Conservation (phyloP, 2,329 filamentous ascomycete genomes). For the Fusarium armeniacum region DNA sequence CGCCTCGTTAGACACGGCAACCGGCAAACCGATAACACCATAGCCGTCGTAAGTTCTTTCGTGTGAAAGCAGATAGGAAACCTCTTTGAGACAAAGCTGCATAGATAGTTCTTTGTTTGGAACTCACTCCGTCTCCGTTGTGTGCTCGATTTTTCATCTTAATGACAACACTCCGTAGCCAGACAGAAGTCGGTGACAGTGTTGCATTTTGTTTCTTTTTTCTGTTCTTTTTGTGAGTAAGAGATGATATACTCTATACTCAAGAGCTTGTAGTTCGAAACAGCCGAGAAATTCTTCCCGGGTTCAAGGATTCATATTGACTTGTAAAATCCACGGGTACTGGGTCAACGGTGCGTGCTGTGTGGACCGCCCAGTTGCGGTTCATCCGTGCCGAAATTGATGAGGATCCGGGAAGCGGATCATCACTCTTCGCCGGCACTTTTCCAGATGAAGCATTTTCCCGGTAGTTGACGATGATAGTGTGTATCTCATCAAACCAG, state of each 20-base stretch:
- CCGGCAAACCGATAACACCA: slow-evolving; percentile 44
- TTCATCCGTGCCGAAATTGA: slow-evolving; percentile 48
- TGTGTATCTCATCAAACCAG: background rate
- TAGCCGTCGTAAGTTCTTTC: slow-evolving; percentile 50
- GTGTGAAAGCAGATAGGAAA: slow-evolving; percentile 50
- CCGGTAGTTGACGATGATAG: slow-evolving; percentile 42
- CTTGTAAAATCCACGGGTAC: slow-evolving; percentile 33
- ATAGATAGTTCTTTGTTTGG: slow-evolving; percentile 56
- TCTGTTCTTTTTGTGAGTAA: background rate
- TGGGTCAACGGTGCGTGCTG: slow-evolving; percentile 36
- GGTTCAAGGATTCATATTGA: slow-evolving; percentile 39
- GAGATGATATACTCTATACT: slow-evolving; percentile 14
- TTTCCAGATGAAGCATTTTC: slow-evolving; percentile 49
- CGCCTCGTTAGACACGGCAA: slow-evolving; percentile 46
- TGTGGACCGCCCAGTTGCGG: slow-evolving; percentile 51
- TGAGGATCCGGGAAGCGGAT: slow-evolving; percentile 37
- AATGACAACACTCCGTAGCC: background rate
- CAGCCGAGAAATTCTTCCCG: slow-evolving; percentile 34
- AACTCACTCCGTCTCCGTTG: slow-evolving; percentile 56
- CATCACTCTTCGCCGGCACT: slow-evolving; percentile 41
- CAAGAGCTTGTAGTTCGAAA: slow-evolving; percentile 41
- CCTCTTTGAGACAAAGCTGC: slow-evolving; percentile 51
- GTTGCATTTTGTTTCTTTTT: background rate
- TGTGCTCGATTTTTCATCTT: background rate
- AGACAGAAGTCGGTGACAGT: background rate